phyloP scores from a whole-genome alignment of 2,329 filamentous ascomycete species.

The Epichloe hybrida region DNA sequence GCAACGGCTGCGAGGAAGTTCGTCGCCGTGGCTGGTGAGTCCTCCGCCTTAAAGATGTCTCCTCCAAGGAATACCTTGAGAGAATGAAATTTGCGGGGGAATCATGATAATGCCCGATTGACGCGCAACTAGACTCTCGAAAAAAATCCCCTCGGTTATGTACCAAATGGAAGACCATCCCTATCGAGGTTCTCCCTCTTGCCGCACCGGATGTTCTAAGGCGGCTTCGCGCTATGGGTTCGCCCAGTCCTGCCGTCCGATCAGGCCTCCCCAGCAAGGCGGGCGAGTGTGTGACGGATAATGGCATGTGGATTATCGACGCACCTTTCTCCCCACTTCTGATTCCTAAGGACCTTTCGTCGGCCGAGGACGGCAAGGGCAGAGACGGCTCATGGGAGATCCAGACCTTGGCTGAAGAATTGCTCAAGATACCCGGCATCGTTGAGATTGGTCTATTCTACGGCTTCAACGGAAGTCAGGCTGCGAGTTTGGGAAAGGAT shows the following conservation, averaged over 20 bases:
- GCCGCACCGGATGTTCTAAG: slow-evolving; percentile 64
- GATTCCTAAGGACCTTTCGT: slow-evolving; percentile 38
- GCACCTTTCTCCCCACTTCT: slow-evolving; percentile 71
- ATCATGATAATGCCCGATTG: slow-evolving; percentile 4
- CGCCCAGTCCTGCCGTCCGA: slow-evolving; percentile 55
- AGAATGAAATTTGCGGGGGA: background rate
- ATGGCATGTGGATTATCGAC: slow-evolving; percentile 69
- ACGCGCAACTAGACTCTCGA: slow-evolving; percentile 53
- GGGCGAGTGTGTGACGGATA: slow-evolving; percentile 54
- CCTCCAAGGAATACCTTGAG: background rate
- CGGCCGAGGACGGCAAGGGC: slow-evolving; percentile 37
- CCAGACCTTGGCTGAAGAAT: slow-evolving; percentile 53
- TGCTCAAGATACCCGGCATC: slow-evolving; percentile 76
- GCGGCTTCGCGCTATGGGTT: slow-evolving; percentile 61
- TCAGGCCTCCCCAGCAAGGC: slow-evolving; percentile 64
- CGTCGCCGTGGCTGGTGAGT: slow-evolving; percentile 67
- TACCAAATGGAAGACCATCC: slow-evolving; percentile 69
- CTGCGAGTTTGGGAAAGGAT: slow-evolving; percentile 35
- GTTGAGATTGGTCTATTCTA: slow-evolving; percentile 86
- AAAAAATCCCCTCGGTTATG: slow-evolving; percentile 71
- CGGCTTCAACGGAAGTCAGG: slow-evolving; percentile 63
- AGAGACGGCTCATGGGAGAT: slow-evolving; percentile 62
- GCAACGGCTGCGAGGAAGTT: slow-evolving; percentile 75
- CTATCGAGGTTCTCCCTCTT: slow-evolving; percentile 85
- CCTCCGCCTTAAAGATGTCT: background rate